Base-by-base conservation (phyloP, 1,139 yeast genomes). In the Petasospora rhodanensis region DNA sequence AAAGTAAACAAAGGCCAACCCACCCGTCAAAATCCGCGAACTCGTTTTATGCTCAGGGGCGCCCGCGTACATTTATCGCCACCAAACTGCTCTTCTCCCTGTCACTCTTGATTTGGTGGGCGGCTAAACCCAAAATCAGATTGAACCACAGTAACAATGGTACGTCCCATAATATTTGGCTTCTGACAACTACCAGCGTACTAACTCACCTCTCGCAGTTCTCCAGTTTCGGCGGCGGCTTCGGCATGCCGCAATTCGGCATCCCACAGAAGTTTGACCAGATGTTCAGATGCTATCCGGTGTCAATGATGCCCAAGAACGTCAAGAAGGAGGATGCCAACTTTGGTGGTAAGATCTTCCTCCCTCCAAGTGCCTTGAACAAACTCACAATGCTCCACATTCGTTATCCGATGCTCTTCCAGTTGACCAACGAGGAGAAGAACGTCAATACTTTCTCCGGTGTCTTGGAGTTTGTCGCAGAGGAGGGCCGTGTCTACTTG, bases 361-460 rank as follows among this genome's bases (percentile, higher is more conserved):
- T 91, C 38, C 99, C 99, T 5, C 93, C 95, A 15, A 84, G 95
- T 28, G 93, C 97, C 1, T 70, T 93, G 45, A 83, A 81, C 58
- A 87, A 83, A 54, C 68, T 93, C 41, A 85, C 96, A 7, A 79
- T 80, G 85, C 59, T 80, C 26, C 93, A 89, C 54, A 86, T 93
- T 35, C 68, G 96, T 46, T 93, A 93, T 52, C 98, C 99, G 1
- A 93, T 93, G 98, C 66, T 91, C 32, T 93, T 93, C 53, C 84
- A 81, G 55, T 63, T 91, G 34, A 66, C 70, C 28, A 82, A 84
- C 41, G 93, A 81, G 51, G 79, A 75, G 29, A 69, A 74, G 14
- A 64, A 61, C 2, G 47, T 61, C 23, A 64, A 58, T 9, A 84
- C 96, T 0, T 96, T 87, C 56, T 84, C 91, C 31, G 99, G 99